Evolutionary conservation across 768 basidiomycete species (phyloP).

Genomic region (Trametes punicea): DNA sequence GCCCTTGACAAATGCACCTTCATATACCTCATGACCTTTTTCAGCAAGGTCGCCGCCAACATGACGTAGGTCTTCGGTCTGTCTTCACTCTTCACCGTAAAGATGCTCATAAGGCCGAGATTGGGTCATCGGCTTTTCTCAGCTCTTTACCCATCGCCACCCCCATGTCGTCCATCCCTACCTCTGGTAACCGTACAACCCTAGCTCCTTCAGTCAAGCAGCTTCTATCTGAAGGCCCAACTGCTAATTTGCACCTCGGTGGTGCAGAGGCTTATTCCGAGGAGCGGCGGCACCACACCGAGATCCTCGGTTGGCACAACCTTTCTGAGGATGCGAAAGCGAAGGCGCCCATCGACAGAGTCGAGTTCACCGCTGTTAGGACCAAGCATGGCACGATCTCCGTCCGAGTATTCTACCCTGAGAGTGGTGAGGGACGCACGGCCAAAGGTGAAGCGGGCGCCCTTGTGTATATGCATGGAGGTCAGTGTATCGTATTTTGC

Average conservation of each 20-base stretch:
- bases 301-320: conserved; percentile 6
- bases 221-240: neutral
- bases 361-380: conserved; percentile 14
- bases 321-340: neutral
- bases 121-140: no score
- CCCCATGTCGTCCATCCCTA: neutral
- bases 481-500: neutral
- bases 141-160: no score
- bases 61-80: no score
- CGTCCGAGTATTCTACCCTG: conserved; percentile 1
- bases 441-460: neutral
- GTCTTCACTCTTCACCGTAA: no score
- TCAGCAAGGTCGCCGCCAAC: no score
- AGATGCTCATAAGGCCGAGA: no score
- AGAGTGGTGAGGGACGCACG: conserved; percentile 1
- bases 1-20: no score
- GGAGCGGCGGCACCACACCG: conserved; percentile 6
- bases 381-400: conserved; percentile 6
- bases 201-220: neutral
- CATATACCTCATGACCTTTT: no score
- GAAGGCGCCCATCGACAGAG: conserved; percentile 1
- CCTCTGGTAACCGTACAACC: neutral
- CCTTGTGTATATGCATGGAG: conserved; percentile 17
- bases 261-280: conserved; percentile 4
- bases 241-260: neutral